Base-by-base conservation (phyloP, 2,329 filamentous ascomycete genomes). In the Sporothrix euskadiensis region DNA sequence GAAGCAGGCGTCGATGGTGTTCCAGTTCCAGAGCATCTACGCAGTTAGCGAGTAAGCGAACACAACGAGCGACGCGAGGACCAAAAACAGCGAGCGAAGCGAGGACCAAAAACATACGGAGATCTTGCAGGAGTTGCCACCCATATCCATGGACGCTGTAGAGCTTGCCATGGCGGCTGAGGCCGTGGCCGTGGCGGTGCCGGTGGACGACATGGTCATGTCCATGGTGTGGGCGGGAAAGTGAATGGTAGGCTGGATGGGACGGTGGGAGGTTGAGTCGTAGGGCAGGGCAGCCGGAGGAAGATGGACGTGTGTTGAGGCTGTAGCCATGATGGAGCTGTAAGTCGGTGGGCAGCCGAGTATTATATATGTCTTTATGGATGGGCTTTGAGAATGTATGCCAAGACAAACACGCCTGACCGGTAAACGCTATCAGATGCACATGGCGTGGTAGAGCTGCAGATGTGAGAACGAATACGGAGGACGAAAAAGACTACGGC, bases 21-120 rank as follows among this genome's bases (percentile, higher is more conserved):
- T 85, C 90, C 91, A 93, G 81, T 94, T 94, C 91, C 91, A 93
- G 56, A 93, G 84, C 92, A 94, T 94, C 73, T 73, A 8, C 3
- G 4, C 1, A 4, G 49, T 30, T 22, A 22, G 71, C n/a, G 4
- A 47, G 47, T 1, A 7, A 19, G 63, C 16, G 5, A 32, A 7
- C 2, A 54, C 8, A 30, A n/a, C 44, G 44, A 52, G 44, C 44
- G 65, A 35, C 30, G 22, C 54, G 16, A 49, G 22, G 22, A 22
- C 30, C 16, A 14, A 47, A 69, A 79, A 54, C 7, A 16, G 39
- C 44, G 44, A 47, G 44, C 44, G n/a, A 2, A 26, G 52, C 52
- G 52, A 54, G 22, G 52, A 54, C 52, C 7, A 22, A 85, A 75
- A 9, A 77, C 81, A 35, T 77, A 84, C 83, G 26, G 81, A 83